Evolutionary conservation across 2,329 filamentous ascomycete species (phyloP).

Genomic region (Epichloe sylvatica): DNA sequence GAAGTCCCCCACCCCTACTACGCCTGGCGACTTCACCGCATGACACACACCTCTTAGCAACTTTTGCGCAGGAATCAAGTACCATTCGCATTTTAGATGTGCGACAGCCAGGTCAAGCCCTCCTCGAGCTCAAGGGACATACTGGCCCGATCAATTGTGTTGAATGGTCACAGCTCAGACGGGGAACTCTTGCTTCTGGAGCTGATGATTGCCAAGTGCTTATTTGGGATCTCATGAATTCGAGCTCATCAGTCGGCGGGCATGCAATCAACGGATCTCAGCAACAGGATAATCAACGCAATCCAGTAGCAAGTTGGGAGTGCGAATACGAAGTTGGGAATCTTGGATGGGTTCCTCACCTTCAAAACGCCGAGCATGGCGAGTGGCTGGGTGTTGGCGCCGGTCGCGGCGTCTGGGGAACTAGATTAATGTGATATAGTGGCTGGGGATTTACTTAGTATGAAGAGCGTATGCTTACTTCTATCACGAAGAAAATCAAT

Average conservation of each 20-base stretch:
- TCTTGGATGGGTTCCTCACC: conserved; percentile 67
- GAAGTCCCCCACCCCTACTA: conserved; percentile 65
- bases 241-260: conserved; percentile 27
- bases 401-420: conserved; percentile 69
- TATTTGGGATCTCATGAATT: conserved; percentile 81
- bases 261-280: conserved; percentile 35
- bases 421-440: conserved; percentile 28
- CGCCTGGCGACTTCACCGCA: conserved; percentile 83
- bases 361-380: conserved; percentile 52
- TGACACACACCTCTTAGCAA: conserved; percentile 90
- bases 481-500: not conserved
- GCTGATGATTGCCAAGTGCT: conserved; percentile 85
- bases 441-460: not conserved
- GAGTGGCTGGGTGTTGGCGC: conserved; percentile 78
- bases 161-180: conserved; percentile 81
- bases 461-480: not conserved
- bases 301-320: conserved; percentile 64
- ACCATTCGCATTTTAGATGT: conserved; percentile 92
- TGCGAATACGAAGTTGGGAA: conserved; percentile 82
- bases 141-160: conserved; percentile 76
- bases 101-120: conserved; percentile 84
- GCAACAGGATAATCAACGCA: conserved; percentile 43
- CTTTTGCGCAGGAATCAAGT: conserved; percentile 86
- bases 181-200: conserved; percentile 81
- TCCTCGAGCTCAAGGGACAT: conserved; percentile 86